Evolutionary conservation across 2,329 filamentous ascomycete genomes (phyloP).

Genomic region (Colletotrichum sp.): DNA sequence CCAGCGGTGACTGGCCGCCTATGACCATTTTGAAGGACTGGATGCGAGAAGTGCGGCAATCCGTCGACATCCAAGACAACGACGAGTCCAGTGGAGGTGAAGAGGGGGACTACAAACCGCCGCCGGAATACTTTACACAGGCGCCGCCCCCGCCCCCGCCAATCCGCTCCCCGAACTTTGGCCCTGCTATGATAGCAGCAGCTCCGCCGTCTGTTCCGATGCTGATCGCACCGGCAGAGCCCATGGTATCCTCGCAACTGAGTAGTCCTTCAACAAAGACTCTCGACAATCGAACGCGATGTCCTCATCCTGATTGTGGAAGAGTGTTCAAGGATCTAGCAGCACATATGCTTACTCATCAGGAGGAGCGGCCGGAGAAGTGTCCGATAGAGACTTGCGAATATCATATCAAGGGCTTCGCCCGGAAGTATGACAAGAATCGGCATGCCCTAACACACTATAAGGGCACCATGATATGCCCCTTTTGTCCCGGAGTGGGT

Average conservation of each 20-base stretch:
- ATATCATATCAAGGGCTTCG: conserved; percentile 93
- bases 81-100: conserved; percentile 58
- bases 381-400: conserved; percentile 94
- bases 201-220: not conserved
- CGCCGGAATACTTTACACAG: conserved; percentile 11
- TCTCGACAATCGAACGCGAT: conserved; percentile 51
- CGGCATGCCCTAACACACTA: conserved; percentile 95
- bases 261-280: conserved; percentile 35
- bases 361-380: conserved; percentile 92
- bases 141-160: conserved; percentile 10
- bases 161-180: conserved; percentile 2
- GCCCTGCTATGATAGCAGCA: conserved; percentile 7
- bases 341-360: conserved; percentile 96
- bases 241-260: conserved; percentile 2
- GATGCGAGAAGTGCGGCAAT: conserved; percentile 64
- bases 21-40: conserved; percentile 64
- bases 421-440: conserved; percentile 98
- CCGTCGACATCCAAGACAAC: conserved; percentile 49
- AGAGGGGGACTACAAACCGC: conserved; percentile 32
- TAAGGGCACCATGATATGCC: conserved; percentile 97
- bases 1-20: conserved; percentile 63
- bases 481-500: conserved; percentile 89
- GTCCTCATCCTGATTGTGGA: conserved; percentile 63
- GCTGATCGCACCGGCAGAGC: conserved; percentile 3
- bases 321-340: conserved; percentile 69